These are phyloP conservation scores for Arthrobotrys sinensis DNA, from an alignment of 2,329 filamentous ascomycete species.

Conservation along the genomic window DNA sequence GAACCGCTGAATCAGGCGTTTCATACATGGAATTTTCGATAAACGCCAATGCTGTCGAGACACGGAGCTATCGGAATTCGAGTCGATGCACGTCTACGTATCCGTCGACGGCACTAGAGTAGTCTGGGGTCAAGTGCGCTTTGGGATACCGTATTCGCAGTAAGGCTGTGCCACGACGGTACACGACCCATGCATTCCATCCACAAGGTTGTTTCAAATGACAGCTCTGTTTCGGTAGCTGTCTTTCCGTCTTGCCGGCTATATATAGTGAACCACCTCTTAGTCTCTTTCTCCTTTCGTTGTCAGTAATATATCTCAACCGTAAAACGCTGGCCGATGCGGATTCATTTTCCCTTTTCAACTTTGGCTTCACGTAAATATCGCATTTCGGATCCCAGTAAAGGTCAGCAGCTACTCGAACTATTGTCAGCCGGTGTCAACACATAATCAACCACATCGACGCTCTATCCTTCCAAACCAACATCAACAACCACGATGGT, in stretches of 20 bases:
- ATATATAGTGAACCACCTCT: conserved; percentile 26
- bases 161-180: conserved; percentile 10
- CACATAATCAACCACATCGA: conserved; percentile 26
- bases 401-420: background rate
- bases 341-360: conserved; percentile 27
- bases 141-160: conserved; percentile 21
- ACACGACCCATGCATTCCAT: conserved; percentile 29
- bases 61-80: conserved; percentile 30
- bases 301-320: conserved; percentile 16
- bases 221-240: conserved; percentile 31
- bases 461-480: conserved; percentile 17
- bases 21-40: conserved; percentile 6
- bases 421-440: conserved; percentile 19
- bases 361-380: conserved; percentile 28
- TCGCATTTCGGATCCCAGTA: conserved; percentile 38
- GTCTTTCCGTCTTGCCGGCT: conserved; percentile 23
- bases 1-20: background rate
- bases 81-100: conserved; percentile 21
- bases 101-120: conserved; percentile 19
- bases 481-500: conserved; percentile 34
- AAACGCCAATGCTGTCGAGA: conserved; percentile 24
- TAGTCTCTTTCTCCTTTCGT: conserved; percentile 11
- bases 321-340: conserved; percentile 35
- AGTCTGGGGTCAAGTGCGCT: background rate
- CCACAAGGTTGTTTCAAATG: conserved; percentile 28